phyloP scores from a whole-genome alignment of 257 asterid species.

The Solanum sparsipilum region DNA sequence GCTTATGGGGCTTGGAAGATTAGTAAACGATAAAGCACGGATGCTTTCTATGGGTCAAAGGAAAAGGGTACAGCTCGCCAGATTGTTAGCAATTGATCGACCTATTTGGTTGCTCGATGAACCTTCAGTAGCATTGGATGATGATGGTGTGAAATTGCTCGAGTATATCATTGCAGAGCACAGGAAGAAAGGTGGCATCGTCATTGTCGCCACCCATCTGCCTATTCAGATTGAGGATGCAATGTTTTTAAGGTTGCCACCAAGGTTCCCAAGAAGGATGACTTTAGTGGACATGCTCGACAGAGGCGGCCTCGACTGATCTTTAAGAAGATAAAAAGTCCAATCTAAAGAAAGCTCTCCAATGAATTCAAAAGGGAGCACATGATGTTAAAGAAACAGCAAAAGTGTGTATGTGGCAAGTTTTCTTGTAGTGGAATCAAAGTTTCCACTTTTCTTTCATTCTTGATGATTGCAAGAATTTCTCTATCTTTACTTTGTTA shows the following conservation, averaged over 20 bases:
- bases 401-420: not conserved
- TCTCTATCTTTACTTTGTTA: not conserved
- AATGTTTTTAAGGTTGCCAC: slow-evolving; percentile 45
- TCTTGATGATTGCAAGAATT: not conserved
- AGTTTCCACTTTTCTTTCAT: not conserved
- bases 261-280: slow-evolving; percentile 52
- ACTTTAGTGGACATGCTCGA: slow-evolving; percentile 56
- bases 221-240: slow-evolving; percentile 56
- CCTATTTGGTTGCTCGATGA: slow-evolving; percentile 92
- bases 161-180: slow-evolving; percentile 61
- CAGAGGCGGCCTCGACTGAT: slow-evolving; percentile 35
- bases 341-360: not conserved
- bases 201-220: slow-evolving; percentile 50
- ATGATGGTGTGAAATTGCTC: slow-evolving; percentile 60
- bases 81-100: slow-evolving; percentile 73
- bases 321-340: not conserved
- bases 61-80: slow-evolving; percentile 71
- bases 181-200: slow-evolving; percentile 71
- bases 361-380: not conserved
- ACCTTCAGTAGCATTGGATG: slow-evolving; percentile 82
- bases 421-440: not conserved
- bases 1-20: slow-evolving; percentile 79
- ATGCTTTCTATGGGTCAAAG: slow-evolving; percentile 84
- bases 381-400: not conserved
- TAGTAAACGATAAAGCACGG: slow-evolving; percentile 60